These are phyloP conservation scores for Boletus vermiculosoides DNA, from an alignment of 768 basidiomycete species.

Conservation along the genomic window DNA sequence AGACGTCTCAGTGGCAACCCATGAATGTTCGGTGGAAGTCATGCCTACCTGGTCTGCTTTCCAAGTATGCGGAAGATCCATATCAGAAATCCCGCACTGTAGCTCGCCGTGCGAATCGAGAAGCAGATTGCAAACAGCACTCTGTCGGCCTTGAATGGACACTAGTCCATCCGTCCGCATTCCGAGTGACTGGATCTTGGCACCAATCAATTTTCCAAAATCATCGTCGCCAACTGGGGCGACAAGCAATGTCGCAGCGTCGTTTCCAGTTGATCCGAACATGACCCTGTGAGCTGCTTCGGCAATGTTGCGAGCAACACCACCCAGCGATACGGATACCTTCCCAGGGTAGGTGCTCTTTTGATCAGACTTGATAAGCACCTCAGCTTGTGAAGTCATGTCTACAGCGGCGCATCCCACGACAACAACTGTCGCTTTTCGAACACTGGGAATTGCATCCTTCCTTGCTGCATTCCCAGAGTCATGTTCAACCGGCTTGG, in stretches of 20 bases:
- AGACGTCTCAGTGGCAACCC: neutral
- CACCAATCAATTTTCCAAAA: conserved; percentile 65
- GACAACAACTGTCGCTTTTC: conserved; percentile 56
- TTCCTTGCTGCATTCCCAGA: neutral
- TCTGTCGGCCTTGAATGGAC: conserved; percentile 40
- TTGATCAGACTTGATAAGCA: conserved; percentile 34
- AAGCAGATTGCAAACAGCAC: conserved; percentile 86
- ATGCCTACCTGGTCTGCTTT: conserved; percentile 42
- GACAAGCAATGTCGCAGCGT: conserved; percentile 54
- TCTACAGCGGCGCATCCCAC: conserved; percentile 90
- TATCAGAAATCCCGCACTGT: conserved; percentile 88
- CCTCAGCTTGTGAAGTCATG: conserved; percentile 60
- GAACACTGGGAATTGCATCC: conserved; percentile 6
- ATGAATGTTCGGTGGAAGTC: neutral
- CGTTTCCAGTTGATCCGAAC: conserved; percentile 27
- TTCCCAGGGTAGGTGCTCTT: conserved; percentile 80
- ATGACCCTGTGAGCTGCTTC: conserved; percentile 79
- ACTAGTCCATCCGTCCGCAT: conserved; percentile 83
- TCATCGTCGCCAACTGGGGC: conserved; percentile 75
- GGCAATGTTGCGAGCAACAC: conserved; percentile 94
- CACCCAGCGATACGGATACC: conserved; percentile 73
- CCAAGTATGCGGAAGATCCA: conserved; percentile 64
- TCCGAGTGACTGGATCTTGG: conserved; percentile 58
- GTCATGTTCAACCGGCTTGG: neutral
- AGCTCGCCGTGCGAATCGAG: conserved; percentile 71